Evolutionary conservation across 2,329 filamentous ascomycete species (phyloP).

Genomic region (Trichoderma citrinoviride): DNA sequence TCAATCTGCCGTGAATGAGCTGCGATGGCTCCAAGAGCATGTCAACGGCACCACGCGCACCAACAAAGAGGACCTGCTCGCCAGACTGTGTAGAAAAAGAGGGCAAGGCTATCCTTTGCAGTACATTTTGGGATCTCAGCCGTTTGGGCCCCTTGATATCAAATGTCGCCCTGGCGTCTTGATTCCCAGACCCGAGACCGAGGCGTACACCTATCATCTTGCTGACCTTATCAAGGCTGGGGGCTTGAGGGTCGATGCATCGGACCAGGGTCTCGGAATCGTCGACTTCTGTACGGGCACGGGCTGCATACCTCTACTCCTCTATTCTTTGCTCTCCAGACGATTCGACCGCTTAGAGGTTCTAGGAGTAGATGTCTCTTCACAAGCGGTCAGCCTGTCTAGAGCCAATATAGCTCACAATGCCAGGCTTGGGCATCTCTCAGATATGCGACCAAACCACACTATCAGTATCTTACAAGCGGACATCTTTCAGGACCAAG

Average conservation of each 20-base stretch:
- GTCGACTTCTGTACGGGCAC: slow-evolving; percentile 89
- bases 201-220: slow-evolving; percentile 62
- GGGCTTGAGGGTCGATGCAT: slow-evolving; percentile 17
- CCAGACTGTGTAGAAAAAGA: slow-evolving; percentile 47
- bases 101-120: slow-evolving; percentile 73
- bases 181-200: slow-evolving; percentile 79
- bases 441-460: slow-evolving; percentile 23
- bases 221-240: slow-evolving; percentile 43
- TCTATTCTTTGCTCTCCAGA: slow-evolving; percentile 60
- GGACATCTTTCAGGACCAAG: slow-evolving; percentile 48
- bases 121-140: slow-evolving; percentile 84
- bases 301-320: slow-evolving; percentile 80
- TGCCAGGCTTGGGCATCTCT: slow-evolving; percentile 29
- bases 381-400: slow-evolving; percentile 63
- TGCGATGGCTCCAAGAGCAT: slow-evolving; percentile 70
- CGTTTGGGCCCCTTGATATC: slow-evolving; percentile 81
- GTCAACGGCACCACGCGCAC: slow-evolving; percentile 36
- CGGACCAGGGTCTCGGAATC: slow-evolving; percentile 50
- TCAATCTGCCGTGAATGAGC: slow-evolving; percentile 62
- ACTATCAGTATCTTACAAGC: slow-evolving; percentile 46
- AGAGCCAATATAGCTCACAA: slow-evolving; percentile 60
- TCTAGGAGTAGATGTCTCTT: slow-evolving; percentile 73
- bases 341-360: slow-evolving; percentile 46
- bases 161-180: slow-evolving; percentile 73
- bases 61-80: slow-evolving; percentile 30